A percentile compares a stretch with the other conserved stretches of the same genome.
Evolutionary conservation across 257 asterid species (phyloP).

Genomic region (Solanum gandarillasii): DNA sequence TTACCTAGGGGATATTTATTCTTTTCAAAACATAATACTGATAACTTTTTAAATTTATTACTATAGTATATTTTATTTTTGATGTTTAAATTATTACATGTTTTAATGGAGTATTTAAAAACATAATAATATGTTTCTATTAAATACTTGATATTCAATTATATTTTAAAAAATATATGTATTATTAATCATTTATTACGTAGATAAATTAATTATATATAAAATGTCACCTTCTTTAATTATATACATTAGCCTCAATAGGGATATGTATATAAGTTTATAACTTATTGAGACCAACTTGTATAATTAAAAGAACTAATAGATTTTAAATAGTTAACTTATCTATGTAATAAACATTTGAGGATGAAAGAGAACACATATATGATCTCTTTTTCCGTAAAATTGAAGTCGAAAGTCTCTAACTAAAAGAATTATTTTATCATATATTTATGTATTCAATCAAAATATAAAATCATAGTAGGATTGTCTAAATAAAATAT

Average conservation of each 20-base stretch:
- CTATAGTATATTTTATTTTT: background rate
- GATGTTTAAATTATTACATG: background rate
- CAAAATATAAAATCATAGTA: background rate
- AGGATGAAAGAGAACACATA: background rate
- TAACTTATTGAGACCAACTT: background rate
- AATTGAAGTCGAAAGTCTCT: background rate
- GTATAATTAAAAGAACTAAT: too few relatives aligned
- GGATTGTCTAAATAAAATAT: background rate
- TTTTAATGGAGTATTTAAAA: background rate
- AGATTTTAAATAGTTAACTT: background rate
- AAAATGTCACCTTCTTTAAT: background rate
- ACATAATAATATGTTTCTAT: too few relatives aligned
- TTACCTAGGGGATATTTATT: background rate
- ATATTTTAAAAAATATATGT: too few relatives aligned
- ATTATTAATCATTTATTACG: background rate
- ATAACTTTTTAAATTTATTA: background rate
- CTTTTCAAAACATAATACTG: fast-evolving
- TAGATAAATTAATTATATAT: background rate
- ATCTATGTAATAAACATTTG: background rate
- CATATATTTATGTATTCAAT: background rate
- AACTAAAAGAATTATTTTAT: background rate
- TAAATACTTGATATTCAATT: too few relatives aligned
- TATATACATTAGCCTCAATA: background rate
- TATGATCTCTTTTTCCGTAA: background rate
- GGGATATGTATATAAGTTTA: background rate